Percentiles rank a stretch among this genome's conserved stretches.
Evolutionary conservation across 208 protist genomes (phyloP).

Genomic region (Novymonas esmeraldas): DNA sequence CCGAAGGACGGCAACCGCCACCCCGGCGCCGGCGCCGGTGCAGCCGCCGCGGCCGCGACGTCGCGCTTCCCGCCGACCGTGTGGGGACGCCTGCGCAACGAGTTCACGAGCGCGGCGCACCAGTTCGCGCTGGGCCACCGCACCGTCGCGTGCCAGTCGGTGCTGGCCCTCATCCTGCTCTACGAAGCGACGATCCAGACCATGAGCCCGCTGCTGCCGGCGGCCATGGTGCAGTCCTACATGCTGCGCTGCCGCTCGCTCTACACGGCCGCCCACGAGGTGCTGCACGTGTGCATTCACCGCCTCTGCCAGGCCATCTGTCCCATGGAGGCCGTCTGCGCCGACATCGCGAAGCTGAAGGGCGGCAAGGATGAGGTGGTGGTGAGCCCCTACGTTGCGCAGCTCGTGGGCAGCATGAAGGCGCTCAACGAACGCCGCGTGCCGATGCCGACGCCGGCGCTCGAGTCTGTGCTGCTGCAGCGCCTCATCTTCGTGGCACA

Average conservation of each 20-base stretch:
- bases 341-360: slow-evolving; percentile 69
- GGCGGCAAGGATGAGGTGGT: slow-evolving; percentile 56
- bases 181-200: slow-evolving; percentile 62
- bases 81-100: slow-evolving; percentile 52
- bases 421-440: slow-evolving; percentile 50
- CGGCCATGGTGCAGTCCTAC: slow-evolving; percentile 37
- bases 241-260: slow-evolving; percentile 45
- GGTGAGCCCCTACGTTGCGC: slow-evolving; percentile 61
- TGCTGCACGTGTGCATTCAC: slow-evolving; percentile 83
- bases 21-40: slow-evolving; percentile 1
- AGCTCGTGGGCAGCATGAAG: slow-evolving; percentile 53
- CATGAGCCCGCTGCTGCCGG: slow-evolving; percentile 61
- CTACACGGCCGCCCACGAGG: slow-evolving; percentile 55
- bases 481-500: slow-evolving; percentile 79
- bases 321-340: slow-evolving; percentile 59
- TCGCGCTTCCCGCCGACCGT: slow-evolving; percentile 70
- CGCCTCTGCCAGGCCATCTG: slow-evolving; percentile 75
- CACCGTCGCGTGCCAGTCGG: slow-evolving; percentile 62
- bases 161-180: slow-evolving; percentile 60
- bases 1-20: slow-evolving; percentile 18
- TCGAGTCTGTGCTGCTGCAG: slow-evolving; percentile 68
- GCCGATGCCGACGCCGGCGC: slow-evolving; percentile 61
- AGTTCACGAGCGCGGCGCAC: slow-evolving; percentile 54
- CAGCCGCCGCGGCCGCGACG: slow-evolving; percentile 1
- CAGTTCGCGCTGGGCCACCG: slow-evolving; percentile 74